These are phyloP conservation scores for Thielaviopsis musarum DNA, from an alignment of 2,329 filamentous ascomycete species.

Conservation along the genomic window DNA sequence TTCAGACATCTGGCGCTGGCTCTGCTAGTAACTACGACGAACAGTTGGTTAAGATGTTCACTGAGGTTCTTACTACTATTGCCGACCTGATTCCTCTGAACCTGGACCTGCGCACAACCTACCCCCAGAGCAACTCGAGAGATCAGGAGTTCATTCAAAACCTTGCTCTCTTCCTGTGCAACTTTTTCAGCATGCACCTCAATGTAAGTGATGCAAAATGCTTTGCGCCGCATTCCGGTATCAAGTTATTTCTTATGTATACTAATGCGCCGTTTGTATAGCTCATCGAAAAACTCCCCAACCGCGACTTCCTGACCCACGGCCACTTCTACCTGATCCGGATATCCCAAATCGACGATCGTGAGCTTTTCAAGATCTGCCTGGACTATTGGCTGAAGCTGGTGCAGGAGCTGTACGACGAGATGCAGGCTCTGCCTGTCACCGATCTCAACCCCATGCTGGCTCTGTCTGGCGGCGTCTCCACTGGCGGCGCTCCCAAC, in stretches of 20 bases:
- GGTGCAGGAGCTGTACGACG: conserved; percentile 93
- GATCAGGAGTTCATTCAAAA: conserved; percentile 99
- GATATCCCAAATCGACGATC: conserved; percentile 96
- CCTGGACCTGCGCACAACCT: conserved; percentile 80
- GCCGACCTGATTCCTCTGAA: conserved; percentile 83
- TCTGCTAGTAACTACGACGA: conserved; percentile 69
- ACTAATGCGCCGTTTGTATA: conserved; percentile 19
- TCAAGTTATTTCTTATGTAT: conserved; percentile 10
- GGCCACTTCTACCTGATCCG: conserved; percentile 96
- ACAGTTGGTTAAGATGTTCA: conserved; percentile 96
- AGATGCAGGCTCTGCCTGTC: conserved; percentile 93
- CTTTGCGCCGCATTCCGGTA: neutral
- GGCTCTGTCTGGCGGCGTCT: conserved; percentile 53
- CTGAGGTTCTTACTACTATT: conserved; percentile 83
- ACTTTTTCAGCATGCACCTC: conserved; percentile 90
- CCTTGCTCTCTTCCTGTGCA: conserved; percentile 84
- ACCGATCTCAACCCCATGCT: conserved; percentile 81
- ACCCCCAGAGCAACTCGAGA: conserved; percentile 74
- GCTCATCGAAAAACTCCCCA: conserved; percentile 91
- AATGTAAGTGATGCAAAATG: conserved; percentile 35
- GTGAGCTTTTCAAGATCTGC: conserved; percentile 98
- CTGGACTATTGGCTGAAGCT: conserved; percentile 98
- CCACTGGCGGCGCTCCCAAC: conserved; percentile 71
- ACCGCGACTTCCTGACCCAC: conserved; percentile 85
- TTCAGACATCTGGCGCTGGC: conserved; percentile 62